Evolutionary conservation across 371 early-diverging fungal genomes (phyloP), one percentile per base, ranked within the genome.

Genomic region (Rhizopus microsporus): DNA sequence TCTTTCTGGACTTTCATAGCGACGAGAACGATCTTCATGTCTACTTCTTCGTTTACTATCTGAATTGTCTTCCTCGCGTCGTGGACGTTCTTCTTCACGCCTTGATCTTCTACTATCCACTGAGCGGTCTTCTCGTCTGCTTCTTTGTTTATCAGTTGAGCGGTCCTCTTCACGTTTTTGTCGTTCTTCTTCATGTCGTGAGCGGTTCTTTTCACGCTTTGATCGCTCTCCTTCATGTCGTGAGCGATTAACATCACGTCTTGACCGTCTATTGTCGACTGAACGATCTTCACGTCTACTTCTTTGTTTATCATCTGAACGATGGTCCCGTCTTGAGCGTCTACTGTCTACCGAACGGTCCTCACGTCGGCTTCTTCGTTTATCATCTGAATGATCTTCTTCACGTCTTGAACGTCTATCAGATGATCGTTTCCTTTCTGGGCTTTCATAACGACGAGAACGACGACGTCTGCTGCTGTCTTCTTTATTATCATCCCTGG

Each of bases 231-330:
- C 23, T 23, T 23, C 23, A 23, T 23, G 23, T 34, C 5, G n/a
- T 49, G 48, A 48, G 31, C n/a, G 48, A 49, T 17, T 33, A 33
- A n/a, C 33, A n/a, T 49, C n/a, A 23, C 23, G 23, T 23, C 23
- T 23, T 23, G 23, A 23, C 33, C 34, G 5, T 33, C 33, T 32
- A 31, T 5, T 37, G 38, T 37, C 38, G 2, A 2, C 13, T 37
- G 38, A 37, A 37, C 38, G 38, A 37, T 37, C 38, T 37, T 37
- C 38, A 37, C 13, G 10, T 37, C 38, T 37, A 10, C 38, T 37
- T 37, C 5, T 23, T 23, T 37, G 38, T 37, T 13, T 37, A 7
- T 37, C 38, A 13, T 10, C 5, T 5, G 23, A 23, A 2, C 23
- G 23, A 23, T 37, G 38, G 7, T 5, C 38, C 13, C 17, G 12